Conservation (phyloP, 805 yeast genomes). For the Vanderwaltozyma polyspora region DNA sequence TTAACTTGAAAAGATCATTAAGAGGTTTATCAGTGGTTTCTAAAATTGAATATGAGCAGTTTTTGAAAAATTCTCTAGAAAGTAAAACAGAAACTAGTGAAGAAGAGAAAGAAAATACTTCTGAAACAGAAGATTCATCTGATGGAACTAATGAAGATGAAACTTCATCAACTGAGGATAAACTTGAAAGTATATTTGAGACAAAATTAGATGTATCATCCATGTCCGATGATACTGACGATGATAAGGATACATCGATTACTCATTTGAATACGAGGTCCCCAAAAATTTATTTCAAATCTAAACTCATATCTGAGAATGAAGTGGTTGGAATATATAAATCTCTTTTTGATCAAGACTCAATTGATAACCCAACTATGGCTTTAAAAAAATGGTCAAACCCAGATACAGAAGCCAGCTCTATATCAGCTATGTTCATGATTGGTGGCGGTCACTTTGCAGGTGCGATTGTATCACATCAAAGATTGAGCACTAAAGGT, state of each 20-base stretch:
- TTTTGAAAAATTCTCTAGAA: constrained; percentile 12
- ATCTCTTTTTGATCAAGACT: constrained; percentile 37
- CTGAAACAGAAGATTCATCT: not conserved
- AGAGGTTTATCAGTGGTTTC: constrained; percentile 36
- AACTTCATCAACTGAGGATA: constrained; percentile 36
- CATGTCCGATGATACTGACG: constrained; percentile 6
- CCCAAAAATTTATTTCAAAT: constrained; percentile 51
- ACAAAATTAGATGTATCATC: constrained; percentile 12
- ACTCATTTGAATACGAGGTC: constrained; percentile 59
- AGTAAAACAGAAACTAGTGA: not conserved
- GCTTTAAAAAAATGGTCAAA: constrained; percentile 33
- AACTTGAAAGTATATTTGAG: constrained; percentile 20
- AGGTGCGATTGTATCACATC: constrained; percentile 80
- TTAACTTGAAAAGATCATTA: constrained; percentile 45
- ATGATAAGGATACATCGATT: constrained; percentile 21
- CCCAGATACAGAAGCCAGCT: constrained; percentile 12
- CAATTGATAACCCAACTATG: constrained; percentile 40
- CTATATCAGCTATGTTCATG: constrained; percentile 74
- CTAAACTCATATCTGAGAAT: constrained; percentile 33
- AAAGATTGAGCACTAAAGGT: constrained; percentile 44
- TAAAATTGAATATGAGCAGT: constrained; percentile 47
- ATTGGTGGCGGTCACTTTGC: constrained; percentile 98
- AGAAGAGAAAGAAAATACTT: not conserved
- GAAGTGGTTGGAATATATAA: constrained; percentile 61
- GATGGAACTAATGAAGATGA: constrained; percentile 33